phyloP scores from a whole-genome alignment of 2,329 filamentous ascomycete genomes.

The Hymenoscyphus scutula region DNA sequence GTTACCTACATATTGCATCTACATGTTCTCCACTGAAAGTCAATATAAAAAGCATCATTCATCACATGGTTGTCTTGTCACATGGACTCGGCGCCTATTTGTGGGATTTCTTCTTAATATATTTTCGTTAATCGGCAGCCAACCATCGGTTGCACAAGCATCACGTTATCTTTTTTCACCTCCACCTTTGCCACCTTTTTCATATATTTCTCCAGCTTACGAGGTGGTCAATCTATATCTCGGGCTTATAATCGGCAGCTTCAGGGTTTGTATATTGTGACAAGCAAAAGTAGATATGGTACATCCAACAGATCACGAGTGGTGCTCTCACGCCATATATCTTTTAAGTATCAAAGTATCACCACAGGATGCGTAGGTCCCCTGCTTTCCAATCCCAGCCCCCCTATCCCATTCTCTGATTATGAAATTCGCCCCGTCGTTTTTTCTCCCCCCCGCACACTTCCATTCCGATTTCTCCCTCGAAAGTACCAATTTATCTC shows the following conservation, averaged over 20 bases:
- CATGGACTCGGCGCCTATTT: constrained; percentile 14
- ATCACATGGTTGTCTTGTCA: constrained; percentile 8
- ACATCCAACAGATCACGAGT: neutral
- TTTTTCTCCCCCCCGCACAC: too few species aligned
- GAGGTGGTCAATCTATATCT: too few species aligned
- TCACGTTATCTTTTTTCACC: constrained; percentile 10
- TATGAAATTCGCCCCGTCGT: too few species aligned
- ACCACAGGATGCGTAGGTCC: neutral
- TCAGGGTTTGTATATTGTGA: neutral
- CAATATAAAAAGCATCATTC: constrained; percentile 19
- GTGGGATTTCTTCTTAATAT: neutral
- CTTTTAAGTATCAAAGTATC: neutral
- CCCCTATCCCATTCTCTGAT: neutral
- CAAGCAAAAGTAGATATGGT: neutral
- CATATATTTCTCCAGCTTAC: constrained; percentile 4
- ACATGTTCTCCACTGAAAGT: constrained; percentile 20
- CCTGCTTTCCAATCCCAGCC: neutral
- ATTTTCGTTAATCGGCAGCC: neutral
- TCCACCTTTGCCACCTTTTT: constrained; percentile 16
- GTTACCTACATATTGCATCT: constrained; percentile 11
- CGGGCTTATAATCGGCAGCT: constrained; percentile 11
- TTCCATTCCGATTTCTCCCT: neutral
- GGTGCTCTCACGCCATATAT: neutral
- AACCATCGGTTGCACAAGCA: constrained; percentile 12
- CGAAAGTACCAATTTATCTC: neutral